Conservation (phyloP, 306 rosid genomes). For the Castanea sativa region DNA sequence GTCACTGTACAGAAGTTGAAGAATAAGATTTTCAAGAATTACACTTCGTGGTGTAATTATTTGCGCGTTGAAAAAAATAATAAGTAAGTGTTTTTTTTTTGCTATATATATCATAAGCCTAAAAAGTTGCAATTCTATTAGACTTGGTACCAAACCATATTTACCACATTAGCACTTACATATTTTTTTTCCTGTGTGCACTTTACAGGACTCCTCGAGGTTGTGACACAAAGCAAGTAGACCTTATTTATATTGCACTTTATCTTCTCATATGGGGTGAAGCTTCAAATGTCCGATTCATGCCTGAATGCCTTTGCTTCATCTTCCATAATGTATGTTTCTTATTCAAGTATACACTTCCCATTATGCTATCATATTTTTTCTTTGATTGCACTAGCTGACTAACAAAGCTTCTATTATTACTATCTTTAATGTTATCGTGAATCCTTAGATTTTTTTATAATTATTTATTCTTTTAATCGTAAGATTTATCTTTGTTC, state of each 20-base stretch:
- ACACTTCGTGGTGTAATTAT: constrained; percentile 85
- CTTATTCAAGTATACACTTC: constrained; percentile 14
- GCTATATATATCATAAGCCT: constrained; percentile 20
- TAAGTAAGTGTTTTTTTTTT: constrained; percentile 43
- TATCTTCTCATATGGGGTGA: constrained; percentile 99
- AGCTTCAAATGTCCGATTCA: constrained; percentile 96
- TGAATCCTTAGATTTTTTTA: not conserved
- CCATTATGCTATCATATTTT: not conserved
- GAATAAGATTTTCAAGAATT: constrained; percentile 71
- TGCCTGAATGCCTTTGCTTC: constrained; percentile 99
- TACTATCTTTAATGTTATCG: not conserved
- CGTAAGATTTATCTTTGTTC: not conserved
- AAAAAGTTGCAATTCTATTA: constrained; percentile 1
- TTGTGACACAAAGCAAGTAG: constrained; percentile 50
- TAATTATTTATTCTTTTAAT: not conserved
- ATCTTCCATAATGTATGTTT: constrained; percentile 84
- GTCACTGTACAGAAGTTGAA: constrained; percentile 47
- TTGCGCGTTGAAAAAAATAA: constrained; percentile 55
- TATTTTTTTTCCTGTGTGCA: constrained; percentile 14
- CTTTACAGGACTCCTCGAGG: constrained; percentile 48
- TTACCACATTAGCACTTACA: constrained; percentile 23
- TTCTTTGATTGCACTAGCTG: not conserved
- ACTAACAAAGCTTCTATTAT: not conserved
- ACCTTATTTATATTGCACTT: constrained; percentile 78
- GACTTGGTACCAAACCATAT: constrained; percentile 13